Base-by-base conservation (phyloP, 345 rosid species). In the Camelina hispida region DNA sequence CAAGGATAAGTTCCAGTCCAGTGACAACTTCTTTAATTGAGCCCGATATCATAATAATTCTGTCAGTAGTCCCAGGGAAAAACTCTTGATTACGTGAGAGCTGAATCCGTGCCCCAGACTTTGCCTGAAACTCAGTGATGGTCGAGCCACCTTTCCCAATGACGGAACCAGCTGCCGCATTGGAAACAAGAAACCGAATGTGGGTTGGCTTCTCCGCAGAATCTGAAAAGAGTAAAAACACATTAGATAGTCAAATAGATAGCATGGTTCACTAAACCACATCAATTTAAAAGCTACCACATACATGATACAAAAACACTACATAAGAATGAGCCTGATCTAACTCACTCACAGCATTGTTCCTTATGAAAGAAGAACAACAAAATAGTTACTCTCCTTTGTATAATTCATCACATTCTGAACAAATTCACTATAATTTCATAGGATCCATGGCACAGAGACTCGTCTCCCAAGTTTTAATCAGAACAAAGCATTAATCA, bases 121-220 rank as follows among this genome's bases (percentile, higher is more conserved):
- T 90, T 7, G 93, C 84, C 84, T 96, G 99, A 65, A 96, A 93
- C 32, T 96, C 99, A 57, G 91, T 91, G 74, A 96, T 96, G 28
- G 97, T 96, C 11, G 96, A 91, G 69, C 99, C 99, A 68, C 97
- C 97, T 84, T 93, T 96, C 77, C 99, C 98, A 75, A 96, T 96
- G 69, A 96, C 92, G 22, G 99, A 93, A 76, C 99, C 99, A 64
- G 99, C 99, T 7, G 97, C 91, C 25, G 98, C 89, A 89, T 96
- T 96, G 65, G 99, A 96, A 22, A 96, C 97, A 55, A 96, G 96
- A 75, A 96, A 91, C 82, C 94, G 85, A 67, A 87, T 68, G 73
- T 88, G 89, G 9, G 96, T 88, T 5, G 93, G 78, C 85, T 86
- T 96, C 87, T 96, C 99, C 16, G 64, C 55, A 71, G 88, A 72